Conservation (phyloP, 2,329 filamentous ascomycete species). For the Fusarium avenaceum region DNA sequence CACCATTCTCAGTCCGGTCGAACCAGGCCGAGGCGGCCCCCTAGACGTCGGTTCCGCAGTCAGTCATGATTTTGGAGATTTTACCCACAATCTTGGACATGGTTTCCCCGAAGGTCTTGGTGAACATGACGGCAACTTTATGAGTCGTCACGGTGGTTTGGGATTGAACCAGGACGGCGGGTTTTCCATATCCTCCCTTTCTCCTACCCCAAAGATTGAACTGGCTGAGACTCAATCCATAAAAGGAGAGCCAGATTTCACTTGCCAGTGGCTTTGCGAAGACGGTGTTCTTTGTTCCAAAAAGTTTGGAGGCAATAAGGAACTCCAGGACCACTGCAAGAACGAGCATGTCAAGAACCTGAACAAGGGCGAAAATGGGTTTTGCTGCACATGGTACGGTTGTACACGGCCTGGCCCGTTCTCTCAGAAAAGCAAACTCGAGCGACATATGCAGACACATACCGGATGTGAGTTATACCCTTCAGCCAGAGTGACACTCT, state of each 20-base stretch:
- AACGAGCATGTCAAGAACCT: constrained; percentile 62
- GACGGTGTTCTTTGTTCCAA: constrained; percentile 51
- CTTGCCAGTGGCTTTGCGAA: constrained; percentile 53
- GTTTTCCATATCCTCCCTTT: constrained; percentile 13
- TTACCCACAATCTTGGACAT: constrained; percentile 24
- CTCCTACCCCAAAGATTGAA: constrained; percentile 31
- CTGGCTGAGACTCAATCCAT: constrained; percentile 31
- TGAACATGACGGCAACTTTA: constrained; percentile 22
- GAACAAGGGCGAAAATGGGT: constrained; percentile 61
- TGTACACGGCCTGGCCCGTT: constrained; percentile 69
- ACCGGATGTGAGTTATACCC: constrained; percentile 67
- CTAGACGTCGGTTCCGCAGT: constrained; percentile 32
- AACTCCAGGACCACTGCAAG: constrained; percentile 69
- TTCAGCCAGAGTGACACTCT: constrained; percentile 1
- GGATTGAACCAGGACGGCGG: constrained; percentile 9
- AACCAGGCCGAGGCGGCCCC: constrained; percentile 19
- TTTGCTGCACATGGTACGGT: constrained; percentile 68
- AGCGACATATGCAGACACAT: constrained; percentile 75
- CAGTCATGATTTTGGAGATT: constrained; percentile 18
- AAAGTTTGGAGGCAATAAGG: constrained; percentile 60
- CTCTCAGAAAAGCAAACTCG: constrained; percentile 72
- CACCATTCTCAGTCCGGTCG: constrained; percentile 35
- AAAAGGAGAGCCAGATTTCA: constrained; percentile 46
- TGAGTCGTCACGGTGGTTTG: constrained; percentile 9
- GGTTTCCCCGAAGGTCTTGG: constrained; percentile 23